Conservation (phyloP, 805 yeast species). For the Myxozyma mucilagina region DNA sequence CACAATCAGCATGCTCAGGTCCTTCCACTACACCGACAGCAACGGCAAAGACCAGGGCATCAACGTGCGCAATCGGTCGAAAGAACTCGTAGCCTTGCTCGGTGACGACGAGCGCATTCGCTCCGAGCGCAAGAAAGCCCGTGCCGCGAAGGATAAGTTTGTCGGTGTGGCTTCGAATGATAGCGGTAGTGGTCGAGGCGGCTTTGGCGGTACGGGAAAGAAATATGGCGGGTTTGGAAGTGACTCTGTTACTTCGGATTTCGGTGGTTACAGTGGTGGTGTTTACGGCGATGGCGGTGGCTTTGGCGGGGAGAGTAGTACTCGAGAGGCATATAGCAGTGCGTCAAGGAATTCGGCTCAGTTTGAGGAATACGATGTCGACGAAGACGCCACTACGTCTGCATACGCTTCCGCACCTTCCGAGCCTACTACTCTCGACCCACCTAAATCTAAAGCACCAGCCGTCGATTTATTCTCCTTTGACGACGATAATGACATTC, state of each 20-base stretch:
- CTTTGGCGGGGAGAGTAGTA: conserved; percentile 22
- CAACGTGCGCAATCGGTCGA: conserved; percentile 88
- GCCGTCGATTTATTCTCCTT: conserved; percentile 33
- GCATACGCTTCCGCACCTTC: conserved; percentile 40
- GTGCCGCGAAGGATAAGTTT: conserved; percentile 78
- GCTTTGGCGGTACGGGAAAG: conserved; percentile 41
- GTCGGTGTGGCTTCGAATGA: conserved; percentile 62
- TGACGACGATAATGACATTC: conserved; percentile 14
- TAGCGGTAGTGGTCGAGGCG: conserved; percentile 38
- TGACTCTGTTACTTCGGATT: conserved; percentile 35
- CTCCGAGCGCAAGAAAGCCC: conserved; percentile 85
- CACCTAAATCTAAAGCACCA: conserved; percentile 6
- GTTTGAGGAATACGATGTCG: conserved; percentile 35
- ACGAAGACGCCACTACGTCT: conserved; percentile 36
- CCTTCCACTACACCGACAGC: conserved; percentile 90
- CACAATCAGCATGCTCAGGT: conserved; percentile 80
- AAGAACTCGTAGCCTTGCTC: conserved; percentile 67
- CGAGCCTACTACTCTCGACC: conserved; percentile 36
- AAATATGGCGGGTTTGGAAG: conserved; percentile 41
- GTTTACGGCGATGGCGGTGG: conserved; percentile 49
- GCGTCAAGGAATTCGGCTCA: conserved; percentile 12
- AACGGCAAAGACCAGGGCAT: conserved; percentile 96
- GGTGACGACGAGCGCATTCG: conserved; percentile 77
- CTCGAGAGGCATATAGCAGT: not conserved
- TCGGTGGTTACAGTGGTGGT: conserved; percentile 41